Evolutionary conservation across 495 filamentous ascomycete species (phyloP).

Genomic region (Hypomontagnella monticulosa): DNA sequence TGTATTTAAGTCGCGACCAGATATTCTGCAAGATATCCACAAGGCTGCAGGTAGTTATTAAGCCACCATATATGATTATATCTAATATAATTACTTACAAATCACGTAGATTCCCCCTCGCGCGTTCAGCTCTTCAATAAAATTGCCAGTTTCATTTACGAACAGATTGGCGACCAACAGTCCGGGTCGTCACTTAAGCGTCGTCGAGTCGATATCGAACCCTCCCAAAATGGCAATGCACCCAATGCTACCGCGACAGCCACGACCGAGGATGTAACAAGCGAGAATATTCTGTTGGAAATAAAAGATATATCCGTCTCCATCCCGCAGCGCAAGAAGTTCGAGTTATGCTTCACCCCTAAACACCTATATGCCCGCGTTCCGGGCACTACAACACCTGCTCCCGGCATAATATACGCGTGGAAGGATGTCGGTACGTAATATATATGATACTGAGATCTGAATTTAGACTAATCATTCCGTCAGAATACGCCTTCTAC

Average conservation of each 20-base stretch:
- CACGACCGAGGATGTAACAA: constrained; percentile 48
- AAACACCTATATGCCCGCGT: constrained; percentile 74
- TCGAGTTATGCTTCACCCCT: constrained; percentile 76
- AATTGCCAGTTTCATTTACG: constrained; percentile 60
- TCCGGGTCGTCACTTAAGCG: constrained; percentile 58
- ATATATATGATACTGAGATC: background rate
- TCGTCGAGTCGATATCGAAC: constrained; percentile 58
- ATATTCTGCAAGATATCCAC: constrained; percentile 55
- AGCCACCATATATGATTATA: background rate
- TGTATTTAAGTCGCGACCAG: constrained; percentile 57
- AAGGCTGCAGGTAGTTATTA: constrained; percentile 55
- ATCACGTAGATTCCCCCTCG: constrained; percentile 51
- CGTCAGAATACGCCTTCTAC: constrained; percentile 75
- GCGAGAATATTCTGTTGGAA: constrained; percentile 64
- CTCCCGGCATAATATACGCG: constrained; percentile 70
- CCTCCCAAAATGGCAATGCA: constrained; percentile 40
- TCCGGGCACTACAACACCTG: constrained; percentile 69
- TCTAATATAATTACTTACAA: constrained; percentile 33
- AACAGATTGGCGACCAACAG: constrained; percentile 44
- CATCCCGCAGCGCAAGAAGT: constrained; percentile 92
- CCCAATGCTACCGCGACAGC: constrained; percentile 38
- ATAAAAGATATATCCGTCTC: constrained; percentile 78
- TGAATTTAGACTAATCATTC: constrained; percentile 33
- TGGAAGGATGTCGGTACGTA: constrained; percentile 79
- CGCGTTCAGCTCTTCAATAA: constrained; percentile 63